Base-by-base conservation (phyloP, 352 stramenopile species). In the Globisporangium yorkense region DNA sequence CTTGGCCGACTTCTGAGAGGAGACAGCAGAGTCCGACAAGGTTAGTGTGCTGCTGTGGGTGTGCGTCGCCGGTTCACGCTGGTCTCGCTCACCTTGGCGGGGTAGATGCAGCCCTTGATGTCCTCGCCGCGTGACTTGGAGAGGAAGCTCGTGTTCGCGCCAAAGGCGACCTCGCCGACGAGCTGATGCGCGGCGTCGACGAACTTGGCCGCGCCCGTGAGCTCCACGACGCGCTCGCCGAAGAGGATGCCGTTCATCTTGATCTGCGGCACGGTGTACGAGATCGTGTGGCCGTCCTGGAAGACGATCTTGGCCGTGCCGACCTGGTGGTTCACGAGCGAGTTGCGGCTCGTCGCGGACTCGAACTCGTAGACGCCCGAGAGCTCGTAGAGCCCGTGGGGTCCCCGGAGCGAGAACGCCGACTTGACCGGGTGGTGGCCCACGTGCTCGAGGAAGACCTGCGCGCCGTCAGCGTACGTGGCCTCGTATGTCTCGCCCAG, bases 201-300 rank as follows among this genome's bases (percentile, higher is more conserved):
- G 31, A 92, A 89, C 21, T 67, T 73, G 24, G 71, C 74, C 1
- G 65, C 51, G 51, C 81, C 81, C 3, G 71, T 67, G 43, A 89
- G 78, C 59, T 89, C 81, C 15, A 92, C 80, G 24, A 88, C 70
- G 6, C 79, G 81, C 18, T 92, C 79, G 2, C 81, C 81, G 13
- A 89, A 77, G 31, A 92, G 61, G 18, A 92, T 60, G 4, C 81
- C 81, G 45, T 69, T 86, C 79, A 89, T 89, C 73, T 89, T 91
- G 68, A 92, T 87, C 60, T 92, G 77, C 16, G 81, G 79, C 55
- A 89, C 67, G 0, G 75, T 85, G 65, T 88, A 88, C 46, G 70
- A 76, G 63, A 92, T 74, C 13, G 65, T 55, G 20, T 75, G 66
- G 15, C 74, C 75, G 44, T 84, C 75, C 29, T 75, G 63, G 65